Evolutionary conservation across 495 filamentous ascomycete genomes (phyloP).

Genomic region (Penicilliopsis zonata): DNA sequence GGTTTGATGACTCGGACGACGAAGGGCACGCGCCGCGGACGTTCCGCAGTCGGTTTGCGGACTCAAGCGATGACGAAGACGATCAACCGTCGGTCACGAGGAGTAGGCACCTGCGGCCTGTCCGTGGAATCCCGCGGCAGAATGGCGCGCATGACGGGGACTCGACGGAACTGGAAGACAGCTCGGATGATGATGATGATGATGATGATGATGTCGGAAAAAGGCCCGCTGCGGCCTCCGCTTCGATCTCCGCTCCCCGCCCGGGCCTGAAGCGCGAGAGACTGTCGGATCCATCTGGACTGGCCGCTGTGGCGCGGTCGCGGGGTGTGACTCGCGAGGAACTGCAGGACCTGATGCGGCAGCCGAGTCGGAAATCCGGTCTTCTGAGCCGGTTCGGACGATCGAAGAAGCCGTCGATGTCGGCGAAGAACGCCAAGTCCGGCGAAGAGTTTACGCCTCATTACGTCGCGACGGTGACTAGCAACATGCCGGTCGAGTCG

Average conservation of each 20-base stretch:
- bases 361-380: slow-evolving; percentile 23
- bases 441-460: slow-evolving; percentile 6
- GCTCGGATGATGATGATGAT: slow-evolving; percentile 32
- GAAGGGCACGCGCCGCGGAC: slow-evolving; percentile 41
- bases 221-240: slow-evolving; percentile 4
- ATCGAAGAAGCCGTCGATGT: slow-evolving; percentile 20
- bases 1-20: slow-evolving; percentile 62
- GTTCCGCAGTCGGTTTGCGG: slow-evolving; percentile 65
- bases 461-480: slow-evolving; percentile 8
- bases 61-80: slow-evolving; percentile 73
- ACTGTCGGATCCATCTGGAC: too few relatives aligned
- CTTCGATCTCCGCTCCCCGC: neutral
- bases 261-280: too few relatives aligned
- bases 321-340: slow-evolving; percentile 30
- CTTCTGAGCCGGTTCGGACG: slow-evolving; percentile 29
- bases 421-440: too few relatives aligned
- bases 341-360: slow-evolving; percentile 25
- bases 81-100: slow-evolving; percentile 20
- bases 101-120: slow-evolving; percentile 41
- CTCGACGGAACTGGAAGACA: slow-evolving; percentile 59
- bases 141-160: slow-evolving; percentile 42
- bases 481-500: slow-evolving; percentile 5
- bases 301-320: slow-evolving; percentile 28
- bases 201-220: too few relatives aligned
- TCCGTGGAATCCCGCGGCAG: slow-evolving; percentile 52